Conservation (phyloP, 2,329 filamentous ascomycete genomes). For the Xylaria sp. region DNA sequence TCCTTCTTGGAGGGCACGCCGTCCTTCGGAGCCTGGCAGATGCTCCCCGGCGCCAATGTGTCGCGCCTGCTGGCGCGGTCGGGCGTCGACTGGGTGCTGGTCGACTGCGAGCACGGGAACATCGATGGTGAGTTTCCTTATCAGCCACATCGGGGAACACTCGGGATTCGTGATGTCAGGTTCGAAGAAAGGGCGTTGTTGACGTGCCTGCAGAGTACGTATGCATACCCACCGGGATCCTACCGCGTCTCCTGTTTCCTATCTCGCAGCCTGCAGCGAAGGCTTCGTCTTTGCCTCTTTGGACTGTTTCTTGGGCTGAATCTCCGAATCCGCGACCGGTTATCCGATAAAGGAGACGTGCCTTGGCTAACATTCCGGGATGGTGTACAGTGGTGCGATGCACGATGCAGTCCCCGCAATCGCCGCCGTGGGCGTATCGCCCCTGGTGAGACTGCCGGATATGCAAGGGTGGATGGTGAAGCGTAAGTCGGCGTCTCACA, state of each 20-base stretch:
- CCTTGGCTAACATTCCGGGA: no score
- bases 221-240: no score
- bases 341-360: no score
- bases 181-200: background rate
- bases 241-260: no score
- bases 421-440: background rate
- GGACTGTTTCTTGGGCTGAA: no score
- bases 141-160: no score
- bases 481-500: background rate
- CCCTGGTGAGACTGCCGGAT: background rate
- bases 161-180: no score
- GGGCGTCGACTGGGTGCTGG: conserved; percentile 1
- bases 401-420: conserved; percentile 1
- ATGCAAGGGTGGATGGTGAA: conserved; percentile 5
- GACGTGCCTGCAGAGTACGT: background rate
- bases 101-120: conserved; percentile 3
- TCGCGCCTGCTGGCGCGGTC: background rate
- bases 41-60: background rate
- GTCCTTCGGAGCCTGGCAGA: conserved; percentile 2
- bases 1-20: background rate
- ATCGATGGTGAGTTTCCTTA: conserved; percentile 2
- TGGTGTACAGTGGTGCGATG: conserved; percentile 1
- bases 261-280: no score
- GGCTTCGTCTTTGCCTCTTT: no score
- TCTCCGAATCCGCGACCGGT: no score